phyloP scores from a whole-genome alignment of 768 basidiomycete species.

The Candolleomyces efflorescens region DNA sequence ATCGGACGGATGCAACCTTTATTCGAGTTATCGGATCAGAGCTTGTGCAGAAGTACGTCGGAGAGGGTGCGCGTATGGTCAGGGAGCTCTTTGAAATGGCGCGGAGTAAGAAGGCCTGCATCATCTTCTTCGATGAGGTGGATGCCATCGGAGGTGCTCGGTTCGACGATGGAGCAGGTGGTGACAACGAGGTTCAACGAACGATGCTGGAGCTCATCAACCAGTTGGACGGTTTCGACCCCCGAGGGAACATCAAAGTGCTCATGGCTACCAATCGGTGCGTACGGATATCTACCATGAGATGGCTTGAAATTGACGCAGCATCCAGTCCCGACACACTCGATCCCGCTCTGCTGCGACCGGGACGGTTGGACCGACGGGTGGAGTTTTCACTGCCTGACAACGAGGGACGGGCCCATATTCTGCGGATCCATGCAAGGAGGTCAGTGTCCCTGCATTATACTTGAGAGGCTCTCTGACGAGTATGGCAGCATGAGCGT shows the following conservation, averaged over 20 bases:
- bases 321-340: constrained; percentile 85
- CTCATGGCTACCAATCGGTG: constrained; percentile 98
- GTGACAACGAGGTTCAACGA: constrained; percentile 98
- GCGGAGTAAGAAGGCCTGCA: constrained; percentile 96
- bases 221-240: constrained; percentile 97
- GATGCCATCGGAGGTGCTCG: constrained; percentile 98
- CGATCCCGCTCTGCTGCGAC: constrained; percentile 93
- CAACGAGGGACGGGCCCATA: constrained; percentile 94
- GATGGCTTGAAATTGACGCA: constrained; percentile 1
- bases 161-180: constrained; percentile 97
- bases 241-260: constrained; percentile 99
- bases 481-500: constrained; percentile 81
- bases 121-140: constrained; percentile 99
- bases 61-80: constrained; percentile 98
- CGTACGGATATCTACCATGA: constrained; percentile 16
- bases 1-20: constrained; percentile 97
- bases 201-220: constrained; percentile 99
- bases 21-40: constrained; percentile 99
- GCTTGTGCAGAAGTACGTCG: constrained; percentile 99
- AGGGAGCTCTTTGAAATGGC: constrained; percentile 99
- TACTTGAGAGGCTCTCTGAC: neutral
- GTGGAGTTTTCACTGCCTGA: constrained; percentile 96
- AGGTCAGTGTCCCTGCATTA: constrained; percentile 46
- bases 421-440: constrained; percentile 93
- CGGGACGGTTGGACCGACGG: constrained; percentile 94